phyloP scores from a whole-genome alignment of 495 filamentous ascomycete species.

The Margaritispora aquatica region DNA sequence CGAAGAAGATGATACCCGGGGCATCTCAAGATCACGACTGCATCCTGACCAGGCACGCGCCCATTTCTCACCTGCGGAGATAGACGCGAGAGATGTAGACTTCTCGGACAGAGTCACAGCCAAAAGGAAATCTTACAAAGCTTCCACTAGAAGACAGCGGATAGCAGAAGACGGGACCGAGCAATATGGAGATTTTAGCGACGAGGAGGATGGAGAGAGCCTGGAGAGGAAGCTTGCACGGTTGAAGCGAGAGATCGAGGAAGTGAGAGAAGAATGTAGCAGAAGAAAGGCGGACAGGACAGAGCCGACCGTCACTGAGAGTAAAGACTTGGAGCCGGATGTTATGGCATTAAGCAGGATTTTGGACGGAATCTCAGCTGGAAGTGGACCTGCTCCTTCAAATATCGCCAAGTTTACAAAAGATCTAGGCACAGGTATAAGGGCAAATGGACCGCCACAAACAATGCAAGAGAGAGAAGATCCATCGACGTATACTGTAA shows the following conservation, averaged over 20 bases:
- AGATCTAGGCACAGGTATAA: slow-evolving; percentile 17
- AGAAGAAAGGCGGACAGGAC: slow-evolving; percentile 34
- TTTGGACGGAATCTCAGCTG: slow-evolving; percentile 47
- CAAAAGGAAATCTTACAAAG: slow-evolving; percentile 77
- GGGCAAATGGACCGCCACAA: slow-evolving; percentile 20
- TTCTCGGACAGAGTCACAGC: slow-evolving; percentile 75
- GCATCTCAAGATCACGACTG: slow-evolving; percentile 67
- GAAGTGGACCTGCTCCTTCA: slow-evolving; percentile 23
- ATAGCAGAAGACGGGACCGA: slow-evolving; percentile 52
- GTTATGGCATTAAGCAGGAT: slow-evolving; percentile 57
- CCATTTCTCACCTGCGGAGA: slow-evolving; percentile 65
- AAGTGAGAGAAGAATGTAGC: slow-evolving; percentile 63
- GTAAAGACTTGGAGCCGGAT: slow-evolving; percentile 23
- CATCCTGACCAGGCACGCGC: slow-evolving; percentile 72
- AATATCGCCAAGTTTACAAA: slow-evolving; percentile 17
- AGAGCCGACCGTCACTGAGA: slow-evolving; percentile 16
- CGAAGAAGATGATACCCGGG: slow-evolving; percentile 44
- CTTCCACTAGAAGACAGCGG: slow-evolving; percentile 57
- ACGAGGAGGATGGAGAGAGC: slow-evolving; percentile 62
- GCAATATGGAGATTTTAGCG: slow-evolving; percentile 60
- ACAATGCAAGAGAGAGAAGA: slow-evolving; percentile 11
- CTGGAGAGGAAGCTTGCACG: slow-evolving; percentile 72
- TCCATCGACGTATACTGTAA: slow-evolving; percentile 43
- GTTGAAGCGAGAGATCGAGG: slow-evolving; percentile 70
- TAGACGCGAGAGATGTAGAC: slow-evolving; percentile 69